Evolutionary conservation across 2,329 filamentous ascomycete genomes (phyloP).

Genomic region (Colletotrichum siamense): DNA sequence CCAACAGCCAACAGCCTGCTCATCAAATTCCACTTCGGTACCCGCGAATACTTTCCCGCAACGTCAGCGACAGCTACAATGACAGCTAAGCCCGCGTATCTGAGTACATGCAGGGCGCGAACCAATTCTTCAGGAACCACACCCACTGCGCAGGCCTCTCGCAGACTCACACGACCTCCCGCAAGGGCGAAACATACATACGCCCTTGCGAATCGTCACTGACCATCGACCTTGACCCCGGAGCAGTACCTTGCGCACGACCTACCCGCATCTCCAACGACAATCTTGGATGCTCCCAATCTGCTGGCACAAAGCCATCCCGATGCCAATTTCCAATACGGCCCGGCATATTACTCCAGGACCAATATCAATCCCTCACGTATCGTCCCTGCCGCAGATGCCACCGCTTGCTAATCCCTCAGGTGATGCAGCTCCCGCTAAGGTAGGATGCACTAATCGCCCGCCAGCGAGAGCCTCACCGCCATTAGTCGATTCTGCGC

Average conservation of each 20-base stretch:
- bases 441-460: conserved; percentile 9
- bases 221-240: background rate
- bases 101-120: background rate
- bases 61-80: background rate
- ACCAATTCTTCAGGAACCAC: conserved; percentile 1
- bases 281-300: background rate
- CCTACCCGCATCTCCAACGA: background rate
- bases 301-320: background rate
- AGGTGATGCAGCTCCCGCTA: conserved; percentile 10
- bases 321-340: conserved; percentile 1
- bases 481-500: conserved; percentile 11
- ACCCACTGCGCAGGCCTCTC: background rate
- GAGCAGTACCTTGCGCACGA: background rate
- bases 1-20: background rate
- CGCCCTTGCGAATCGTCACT: background rate
- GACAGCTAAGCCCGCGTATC: background rate
- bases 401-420: conserved; percentile 9
- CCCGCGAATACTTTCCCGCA: background rate
- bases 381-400: background rate
- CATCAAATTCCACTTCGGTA: background rate
- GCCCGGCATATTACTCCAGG: conserved; percentile 4
- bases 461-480: conserved; percentile 18
- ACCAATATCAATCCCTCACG: background rate
- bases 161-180: background rate
- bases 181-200: background rate